Conservation (phyloP, 225 moss, liverwort and hornwort species). For the Pseudoscleropodium purum region DNA sequence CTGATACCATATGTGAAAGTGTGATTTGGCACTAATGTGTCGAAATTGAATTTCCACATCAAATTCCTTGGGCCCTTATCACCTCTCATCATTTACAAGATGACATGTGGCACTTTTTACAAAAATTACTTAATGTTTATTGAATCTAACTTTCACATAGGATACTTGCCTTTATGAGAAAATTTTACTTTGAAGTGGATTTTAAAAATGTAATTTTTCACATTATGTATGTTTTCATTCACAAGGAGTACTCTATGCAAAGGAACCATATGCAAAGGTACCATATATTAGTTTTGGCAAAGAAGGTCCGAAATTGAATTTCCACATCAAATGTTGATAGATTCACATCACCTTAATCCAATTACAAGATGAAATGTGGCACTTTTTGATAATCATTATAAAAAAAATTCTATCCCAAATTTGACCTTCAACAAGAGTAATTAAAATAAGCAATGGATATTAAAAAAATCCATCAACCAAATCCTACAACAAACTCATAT, state of each 20-base stretch:
- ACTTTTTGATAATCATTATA: neutral
- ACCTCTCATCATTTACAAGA: no score
- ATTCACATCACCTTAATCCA: neutral
- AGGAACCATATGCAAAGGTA: neutral
- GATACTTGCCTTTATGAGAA: no score
- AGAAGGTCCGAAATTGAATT: neutral
- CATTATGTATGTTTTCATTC: neutral
- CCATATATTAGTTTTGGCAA: neutral
- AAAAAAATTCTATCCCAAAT: neutral
- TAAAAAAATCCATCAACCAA: neutral
- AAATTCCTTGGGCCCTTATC: no score
- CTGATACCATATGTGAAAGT: no score
- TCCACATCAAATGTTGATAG: neutral
- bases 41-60: no score
- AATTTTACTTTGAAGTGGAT: neutral
- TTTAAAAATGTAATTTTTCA: neutral
- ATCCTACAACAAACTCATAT: neutral
- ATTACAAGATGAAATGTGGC: neutral
- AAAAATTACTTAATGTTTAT: no score
- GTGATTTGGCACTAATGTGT: no score
- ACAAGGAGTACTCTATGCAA: neutral
- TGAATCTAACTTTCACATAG: no score
- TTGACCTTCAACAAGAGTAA: rapidly evolving
- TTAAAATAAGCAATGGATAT: neutral
- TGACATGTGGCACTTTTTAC: no score